Base-by-base conservation (phyloP, 805 yeast species). In the Barnettozyma sucrosica region DNA sequence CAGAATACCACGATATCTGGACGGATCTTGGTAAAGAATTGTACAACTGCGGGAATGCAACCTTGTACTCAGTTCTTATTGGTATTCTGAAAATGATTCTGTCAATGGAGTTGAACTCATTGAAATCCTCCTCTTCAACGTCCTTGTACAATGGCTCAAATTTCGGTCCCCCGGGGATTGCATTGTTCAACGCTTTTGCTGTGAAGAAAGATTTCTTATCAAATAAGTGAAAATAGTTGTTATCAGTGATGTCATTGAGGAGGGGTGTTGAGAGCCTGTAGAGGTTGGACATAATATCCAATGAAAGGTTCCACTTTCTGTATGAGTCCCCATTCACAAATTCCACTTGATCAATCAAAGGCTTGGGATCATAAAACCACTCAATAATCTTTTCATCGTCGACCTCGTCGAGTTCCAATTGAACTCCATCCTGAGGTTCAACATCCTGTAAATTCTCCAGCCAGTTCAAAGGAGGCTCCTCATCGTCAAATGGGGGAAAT, bases 401-500 rank as follows among this genome's bases (percentile, higher is more conserved):
- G 10, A 68, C 69, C 25, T 75, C 76, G 56, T 82, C 84, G n/a
- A 86, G 64, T 23, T 83, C 84, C 51, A 85, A 60, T 51, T 72
- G 79, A 20, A 90, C 77, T 0, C 92, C 74, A n/a, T 83, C 92
- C 6, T 79, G 73, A 0, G 88, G 82, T 43, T 85, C 90, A 1
- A 81, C 67, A 14, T 80, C 84, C 51, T 86, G 84, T 13, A 89
- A 69, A 57, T 85, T 84, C 47, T 89, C 95, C n/a, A 80, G 58
- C 81, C 87, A 93, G 48, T 83, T 78, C 28, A 90, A 61, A 1
- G 96, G 95, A 0, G 97, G 97, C 63, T 92, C 98, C 64, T 93
- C 99, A 62, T 93, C 99, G 65, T 93, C 99, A 67, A 92, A 89
- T 0, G 95, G 90, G 1, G 99, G 99, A 55, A 93, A 86, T 48